Base-by-base conservation (phyloP, 768 basidiomycete species). In the Daedaleopsis nitida region DNA sequence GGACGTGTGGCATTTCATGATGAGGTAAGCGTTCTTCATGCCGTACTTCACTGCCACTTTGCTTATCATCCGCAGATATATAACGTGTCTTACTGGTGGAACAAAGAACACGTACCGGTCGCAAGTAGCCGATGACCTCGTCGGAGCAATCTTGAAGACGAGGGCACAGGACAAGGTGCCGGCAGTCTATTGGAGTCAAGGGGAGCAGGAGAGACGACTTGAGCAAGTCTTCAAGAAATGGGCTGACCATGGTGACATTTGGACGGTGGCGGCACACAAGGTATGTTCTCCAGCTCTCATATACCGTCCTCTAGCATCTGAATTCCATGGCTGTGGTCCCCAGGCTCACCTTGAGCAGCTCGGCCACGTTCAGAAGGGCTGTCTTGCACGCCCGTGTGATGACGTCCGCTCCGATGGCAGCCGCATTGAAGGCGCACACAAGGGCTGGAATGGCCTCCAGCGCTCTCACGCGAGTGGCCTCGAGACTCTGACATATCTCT, bases 341-440 rank as follows among this genome's bases (percentile, higher is more conserved):
- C 27, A 72, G 74, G 60, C 69, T 1, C 72, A 74, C 43, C 14
- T 48, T 2, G 67, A 70, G 1, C 73, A 74, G 63, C 42, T 75
- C 7, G 51, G 55, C 0, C 73, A 75, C n/a, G 66, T 74, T 5
- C 8, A 16, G 5, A 72, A 70, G 35, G 73, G 73, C 3, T 75
- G 74, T 32, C 62, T 75, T 0, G 48, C 64, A 0, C 58, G 70
- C 0, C n/a, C 51, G 1, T 57, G 59, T 0, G 48, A 69, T 19
- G 74, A 70, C 43, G 59, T 73, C 5, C 39, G 35, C 0, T 58
- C 69, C 0, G 69, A 75, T 47, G 69, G 74, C 0, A 73, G 71
- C 16, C 66, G 62, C 1, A 73, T 75, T 12, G 69, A 75, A 27
- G 71, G 69, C 0, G 66, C 58, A 1, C 72, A 73, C 55, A 74